Evolutionary conservation across 179 eudicot species (phyloP).

Genomic region (Spergularia azorica): DNA sequence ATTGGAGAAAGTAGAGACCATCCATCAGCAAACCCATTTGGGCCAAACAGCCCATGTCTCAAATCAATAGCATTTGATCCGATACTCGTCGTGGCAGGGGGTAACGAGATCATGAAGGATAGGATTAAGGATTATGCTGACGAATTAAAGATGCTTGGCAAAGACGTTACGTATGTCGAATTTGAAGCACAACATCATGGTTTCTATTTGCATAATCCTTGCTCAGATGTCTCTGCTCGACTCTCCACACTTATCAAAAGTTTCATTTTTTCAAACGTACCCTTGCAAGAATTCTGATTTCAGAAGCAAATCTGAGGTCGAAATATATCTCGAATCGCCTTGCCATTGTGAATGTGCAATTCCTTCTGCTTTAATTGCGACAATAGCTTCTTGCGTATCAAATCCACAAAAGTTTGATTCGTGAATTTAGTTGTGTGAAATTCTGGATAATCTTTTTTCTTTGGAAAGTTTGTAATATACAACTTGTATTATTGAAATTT

Average conservation of each 20-base stretch:
- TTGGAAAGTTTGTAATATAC: too few species aligned
- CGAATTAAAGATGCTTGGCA: conserved; percentile 45
- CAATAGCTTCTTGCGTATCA: too few species aligned
- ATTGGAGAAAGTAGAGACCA: conserved; percentile 39
- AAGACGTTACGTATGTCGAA: conserved; percentile 40
- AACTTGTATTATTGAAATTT: too few species aligned
- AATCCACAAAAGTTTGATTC: too few species aligned
- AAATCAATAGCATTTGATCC: conserved; percentile 41
- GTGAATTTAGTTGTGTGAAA: too few species aligned
- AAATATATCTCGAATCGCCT: too few species aligned
- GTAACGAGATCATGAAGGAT: conserved; percentile 55
- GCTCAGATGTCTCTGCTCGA: conserved; percentile 32
- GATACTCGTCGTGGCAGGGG: conserved; percentile 51
- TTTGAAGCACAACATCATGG: conserved; percentile 62
- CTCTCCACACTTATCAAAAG: conserved; percentile 30
- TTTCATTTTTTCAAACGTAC: conserved; percentile 29
- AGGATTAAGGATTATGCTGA: conserved; percentile 52
- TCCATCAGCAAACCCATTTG: conserved; percentile 56
- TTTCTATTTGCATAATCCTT: conserved; percentile 42
- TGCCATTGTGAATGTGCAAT: too few species aligned
- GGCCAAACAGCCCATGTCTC: conserved; percentile 40
- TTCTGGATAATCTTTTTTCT: too few species aligned
- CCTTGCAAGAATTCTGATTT: not conserved
- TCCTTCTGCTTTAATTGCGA: too few species aligned
- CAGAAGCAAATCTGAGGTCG: too few species aligned